A percentile compares a stretch with the other conserved stretches of the same genome.
These are phyloP conservation scores for Debaryomyces nepalensis DNA, from an alignment of 1,139 yeast genomes.

Conservation along the genomic window DNA sequence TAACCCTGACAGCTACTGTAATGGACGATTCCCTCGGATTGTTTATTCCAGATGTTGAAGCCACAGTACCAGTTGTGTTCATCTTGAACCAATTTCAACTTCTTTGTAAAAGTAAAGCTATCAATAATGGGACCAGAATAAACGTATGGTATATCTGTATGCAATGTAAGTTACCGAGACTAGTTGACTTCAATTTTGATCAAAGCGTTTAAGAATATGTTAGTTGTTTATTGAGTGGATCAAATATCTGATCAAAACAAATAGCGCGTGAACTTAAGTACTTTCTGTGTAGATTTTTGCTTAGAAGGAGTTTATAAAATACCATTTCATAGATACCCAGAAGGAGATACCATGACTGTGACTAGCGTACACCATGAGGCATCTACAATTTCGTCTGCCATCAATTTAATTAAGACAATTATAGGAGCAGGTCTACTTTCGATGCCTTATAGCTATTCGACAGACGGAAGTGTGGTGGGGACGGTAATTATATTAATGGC, in stretches of 20 bases:
- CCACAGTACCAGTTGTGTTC: slow-evolving; percentile 6
- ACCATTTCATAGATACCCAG: background rate
- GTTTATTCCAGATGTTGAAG: slow-evolving; percentile 9
- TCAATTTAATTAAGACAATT: slow-evolving; percentile 71
- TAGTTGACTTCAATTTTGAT: slow-evolving; percentile 1
- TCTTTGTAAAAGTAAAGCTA: slow-evolving; percentile 4
- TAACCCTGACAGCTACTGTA: slow-evolving; percentile 77
- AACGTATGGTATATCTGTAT: background rate
- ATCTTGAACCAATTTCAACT: slow-evolving; percentile 8
- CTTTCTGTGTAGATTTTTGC: background rate
- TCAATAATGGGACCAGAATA: slow-evolving; percentile 2
- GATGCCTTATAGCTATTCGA: slow-evolving; percentile 84
- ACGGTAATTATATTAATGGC: slow-evolving; percentile 66
- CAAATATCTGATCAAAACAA: slow-evolving; percentile 6
- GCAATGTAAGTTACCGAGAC: background rate
- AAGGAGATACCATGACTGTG: slow-evolving; percentile 9
- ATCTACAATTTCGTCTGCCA: slow-evolving; percentile 52
- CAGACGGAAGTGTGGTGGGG: slow-evolving; percentile 84
- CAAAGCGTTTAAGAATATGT: slow-evolving; percentile 2
- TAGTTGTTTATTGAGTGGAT: background rate
- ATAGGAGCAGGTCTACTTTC: slow-evolving; percentile 94
- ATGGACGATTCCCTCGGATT: slow-evolving; percentile 64
- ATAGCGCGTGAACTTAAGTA: background rate
- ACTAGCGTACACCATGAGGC: slow-evolving; percentile 27
- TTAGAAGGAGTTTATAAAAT: background rate